These are phyloP conservation scores for Colletotrichum falcatum DNA, from an alignment of 2,329 filamentous ascomycete species.

Conservation along the genomic window DNA sequence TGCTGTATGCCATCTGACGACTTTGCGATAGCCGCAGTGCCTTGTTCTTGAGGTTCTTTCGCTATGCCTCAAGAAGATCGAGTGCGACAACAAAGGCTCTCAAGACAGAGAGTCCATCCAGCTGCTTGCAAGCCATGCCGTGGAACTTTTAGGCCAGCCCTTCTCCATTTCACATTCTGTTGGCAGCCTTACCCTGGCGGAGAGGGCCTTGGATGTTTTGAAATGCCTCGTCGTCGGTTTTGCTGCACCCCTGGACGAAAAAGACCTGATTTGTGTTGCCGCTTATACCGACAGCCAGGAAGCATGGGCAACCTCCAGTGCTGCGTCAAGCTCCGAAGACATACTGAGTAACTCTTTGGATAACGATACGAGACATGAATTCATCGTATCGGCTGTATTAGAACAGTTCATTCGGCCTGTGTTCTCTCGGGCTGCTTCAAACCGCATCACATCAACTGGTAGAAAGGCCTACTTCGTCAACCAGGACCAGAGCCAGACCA, in stretches of 20 bases:
- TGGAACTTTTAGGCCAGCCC: background rate
- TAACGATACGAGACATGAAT: conserved; percentile 43
- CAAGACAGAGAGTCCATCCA: conserved; percentile 8
- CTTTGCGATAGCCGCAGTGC: background rate
- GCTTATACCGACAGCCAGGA: conserved; percentile 49
- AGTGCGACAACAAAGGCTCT: background rate
- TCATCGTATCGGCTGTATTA: conserved; percentile 69
- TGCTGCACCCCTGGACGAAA: conserved; percentile 23
- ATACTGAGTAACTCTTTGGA: conserved; percentile 50
- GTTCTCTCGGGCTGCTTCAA: conserved; percentile 69
- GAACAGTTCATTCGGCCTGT: conserved; percentile 73
- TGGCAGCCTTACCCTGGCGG: background rate
- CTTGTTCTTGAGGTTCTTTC: conserved; percentile 11
- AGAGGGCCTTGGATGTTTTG: conserved; percentile 9
- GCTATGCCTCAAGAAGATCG: conserved; percentile 12
- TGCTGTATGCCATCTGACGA: background rate
- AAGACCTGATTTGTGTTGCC: conserved; percentile 48
- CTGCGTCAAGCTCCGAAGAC: conserved; percentile 47
- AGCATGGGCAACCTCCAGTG: conserved; percentile 53
- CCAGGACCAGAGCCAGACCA: conserved; percentile 39
- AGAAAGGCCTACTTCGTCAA: conserved; percentile 63
- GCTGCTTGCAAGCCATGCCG: conserved; percentile 10
- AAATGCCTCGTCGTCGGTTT: conserved; percentile 7
- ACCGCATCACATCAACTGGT: conserved; percentile 67
- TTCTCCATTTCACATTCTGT: background rate